Conservation (phyloP, 2,329 filamentous ascomycete species). For the Diaporthe amygdali region DNA sequence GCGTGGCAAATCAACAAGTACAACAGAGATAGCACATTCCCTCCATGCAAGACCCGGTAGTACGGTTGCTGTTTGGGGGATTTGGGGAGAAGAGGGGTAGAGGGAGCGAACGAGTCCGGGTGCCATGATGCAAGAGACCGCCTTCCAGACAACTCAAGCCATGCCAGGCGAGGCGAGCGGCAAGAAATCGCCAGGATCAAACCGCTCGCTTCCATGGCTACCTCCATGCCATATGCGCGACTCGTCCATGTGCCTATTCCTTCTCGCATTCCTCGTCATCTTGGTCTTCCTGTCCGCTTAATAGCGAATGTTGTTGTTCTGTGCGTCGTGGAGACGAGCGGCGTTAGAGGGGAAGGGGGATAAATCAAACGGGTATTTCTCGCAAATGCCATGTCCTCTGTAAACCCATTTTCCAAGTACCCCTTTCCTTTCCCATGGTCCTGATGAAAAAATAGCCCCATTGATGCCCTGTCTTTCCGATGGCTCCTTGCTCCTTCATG, state of each 20-base stretch:
- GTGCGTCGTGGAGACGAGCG: background rate
- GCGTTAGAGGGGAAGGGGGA: background rate
- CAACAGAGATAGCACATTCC: constrained; percentile 6
- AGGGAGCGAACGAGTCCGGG: background rate
- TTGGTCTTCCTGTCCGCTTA: constrained; percentile 2
- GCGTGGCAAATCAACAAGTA: constrained; percentile 8
- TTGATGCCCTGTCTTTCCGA: constrained; percentile 18
- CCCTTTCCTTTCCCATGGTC: constrained; percentile 12
- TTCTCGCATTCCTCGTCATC: background rate
- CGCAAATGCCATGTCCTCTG: constrained; percentile 28
- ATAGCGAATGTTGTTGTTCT: constrained; percentile 18
- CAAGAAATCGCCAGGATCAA: constrained; percentile 15
- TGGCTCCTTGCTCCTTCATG: constrained; percentile 11
- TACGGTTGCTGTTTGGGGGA: background rate
- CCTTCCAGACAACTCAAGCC: background rate
- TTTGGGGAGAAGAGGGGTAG: background rate
- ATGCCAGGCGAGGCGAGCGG: background rate
- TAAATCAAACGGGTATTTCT: constrained; percentile 30
- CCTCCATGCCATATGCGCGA: background rate
- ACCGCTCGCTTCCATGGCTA: constrained; percentile 4
- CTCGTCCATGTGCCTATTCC: background rate
- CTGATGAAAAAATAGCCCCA: background rate
- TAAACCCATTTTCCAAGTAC: constrained; percentile 21
- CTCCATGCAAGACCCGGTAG: background rate
- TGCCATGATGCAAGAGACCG: background rate